phyloP scores from a whole-genome alignment of 169 alveolate genomes.

The Eimeria acervulina region DNA sequence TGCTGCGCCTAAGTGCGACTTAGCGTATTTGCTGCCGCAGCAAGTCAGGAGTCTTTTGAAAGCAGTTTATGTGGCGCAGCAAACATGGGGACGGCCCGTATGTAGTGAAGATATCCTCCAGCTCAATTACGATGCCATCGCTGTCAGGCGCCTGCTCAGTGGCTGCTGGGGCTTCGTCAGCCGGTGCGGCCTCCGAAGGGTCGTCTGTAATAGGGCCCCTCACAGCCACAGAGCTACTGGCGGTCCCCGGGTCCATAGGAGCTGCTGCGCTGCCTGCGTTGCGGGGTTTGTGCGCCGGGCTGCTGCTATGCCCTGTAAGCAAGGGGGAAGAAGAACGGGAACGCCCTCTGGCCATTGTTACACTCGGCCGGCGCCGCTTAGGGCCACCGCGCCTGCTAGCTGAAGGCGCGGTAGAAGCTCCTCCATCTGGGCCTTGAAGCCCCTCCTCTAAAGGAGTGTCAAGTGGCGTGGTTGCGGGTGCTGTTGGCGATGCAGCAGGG shows the following conservation, averaged over 20 bases:
- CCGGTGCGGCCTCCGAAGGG: conserved; percentile 16
- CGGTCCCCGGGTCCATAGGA: neutral
- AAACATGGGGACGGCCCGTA: conserved; percentile 57
- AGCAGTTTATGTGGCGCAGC: conserved; percentile 40
- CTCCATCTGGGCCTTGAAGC: neutral
- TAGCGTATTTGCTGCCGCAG: neutral
- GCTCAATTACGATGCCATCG: conserved; percentile 14
- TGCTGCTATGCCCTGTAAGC: neutral
- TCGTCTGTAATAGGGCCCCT: neutral
- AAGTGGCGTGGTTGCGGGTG: neutral
- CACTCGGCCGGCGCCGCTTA: conserved; percentile 45
- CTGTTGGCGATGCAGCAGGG: neutral
- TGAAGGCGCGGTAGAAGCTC: neutral
- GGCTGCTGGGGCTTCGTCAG: conserved; percentile 23
- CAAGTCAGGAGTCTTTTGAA: conserved; percentile 48
- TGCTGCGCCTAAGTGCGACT: neutral
- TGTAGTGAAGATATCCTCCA: conserved; percentile 48
- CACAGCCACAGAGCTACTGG: neutral
- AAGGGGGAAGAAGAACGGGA: conserved; percentile 16
- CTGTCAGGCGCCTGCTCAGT: neutral
- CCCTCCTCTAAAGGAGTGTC: neutral
- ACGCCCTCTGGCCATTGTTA: neutral
- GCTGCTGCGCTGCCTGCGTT: neutral
- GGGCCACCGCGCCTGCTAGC: conserved; percentile 10
- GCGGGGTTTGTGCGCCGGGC: conserved; percentile 37